phyloP scores from a whole-genome alignment of 2,329 filamentous ascomycete species.

The Hymenoscyphus albidus region DNA sequence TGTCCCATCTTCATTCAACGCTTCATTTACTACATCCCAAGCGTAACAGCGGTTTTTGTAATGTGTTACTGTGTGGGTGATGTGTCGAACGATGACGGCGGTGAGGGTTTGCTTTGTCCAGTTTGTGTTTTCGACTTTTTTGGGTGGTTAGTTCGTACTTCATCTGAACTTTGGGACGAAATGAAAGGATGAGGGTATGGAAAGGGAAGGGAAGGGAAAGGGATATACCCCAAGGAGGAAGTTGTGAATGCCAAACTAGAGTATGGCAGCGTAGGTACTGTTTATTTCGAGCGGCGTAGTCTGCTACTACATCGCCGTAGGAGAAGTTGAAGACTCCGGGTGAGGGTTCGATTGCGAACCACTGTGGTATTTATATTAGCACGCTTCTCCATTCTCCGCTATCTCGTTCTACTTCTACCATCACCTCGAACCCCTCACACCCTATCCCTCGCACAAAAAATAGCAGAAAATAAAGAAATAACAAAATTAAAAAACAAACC shows the following conservation, averaged over 20 bases:
- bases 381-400: too few relatives aligned
- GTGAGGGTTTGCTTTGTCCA: constrained; percentile 57
- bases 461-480: background rate
- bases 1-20: constrained; percentile 53
- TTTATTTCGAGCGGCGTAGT: constrained; percentile 45
- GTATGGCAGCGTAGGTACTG: constrained; percentile 61
- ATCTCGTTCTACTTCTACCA: background rate
- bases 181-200: too few relatives aligned
- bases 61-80: constrained; percentile 53
- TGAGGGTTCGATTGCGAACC: constrained; percentile 54
- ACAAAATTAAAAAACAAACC: constrained; percentile 12
- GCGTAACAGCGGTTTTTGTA: constrained; percentile 57
- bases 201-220: background rate
- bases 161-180: too few relatives aligned
- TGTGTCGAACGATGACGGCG: constrained; percentile 54
- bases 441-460: background rate
- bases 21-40: constrained; percentile 67
- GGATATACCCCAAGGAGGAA: constrained; percentile 48
- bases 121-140: constrained; percentile 24
- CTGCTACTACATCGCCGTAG: constrained; percentile 50
- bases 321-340: constrained; percentile 55
- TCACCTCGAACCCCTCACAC: background rate
- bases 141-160: too few relatives aligned
- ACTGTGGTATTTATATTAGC: constrained; percentile 35
- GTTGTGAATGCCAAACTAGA: constrained; percentile 49